Evolutionary conservation across 495 filamentous ascomycete genomes (phyloP).

Genomic region (Trichoderma parareesei): DNA sequence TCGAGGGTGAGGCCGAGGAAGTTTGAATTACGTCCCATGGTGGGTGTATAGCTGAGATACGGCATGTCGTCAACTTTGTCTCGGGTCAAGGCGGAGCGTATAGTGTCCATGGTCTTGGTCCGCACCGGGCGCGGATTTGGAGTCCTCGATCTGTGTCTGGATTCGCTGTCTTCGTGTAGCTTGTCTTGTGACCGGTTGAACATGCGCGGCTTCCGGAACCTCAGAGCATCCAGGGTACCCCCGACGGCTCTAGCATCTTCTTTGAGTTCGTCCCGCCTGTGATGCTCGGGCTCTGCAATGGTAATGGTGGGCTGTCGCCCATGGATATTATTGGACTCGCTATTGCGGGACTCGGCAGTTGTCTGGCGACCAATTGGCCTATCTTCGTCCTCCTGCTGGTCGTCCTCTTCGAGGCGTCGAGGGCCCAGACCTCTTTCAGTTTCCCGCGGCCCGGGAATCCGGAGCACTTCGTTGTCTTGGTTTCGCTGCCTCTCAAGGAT

Average conservation of each 20-base stretch:
- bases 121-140: background rate
- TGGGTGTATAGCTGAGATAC: conserved; percentile 83
- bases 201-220: conserved; percentile 26
- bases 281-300: conserved; percentile 51
- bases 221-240: conserved; percentile 26
- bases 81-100: conserved; percentile 23
- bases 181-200: conserved; percentile 16
- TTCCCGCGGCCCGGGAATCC: conserved; percentile 82
- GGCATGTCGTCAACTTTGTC: conserved; percentile 46
- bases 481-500: conserved; percentile 81
- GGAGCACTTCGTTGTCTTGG: conserved; percentile 61
- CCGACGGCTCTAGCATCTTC: conserved; percentile 29
- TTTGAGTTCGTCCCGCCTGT: conserved; percentile 26
- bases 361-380: conserved; percentile 15
- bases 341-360: conserved; percentile 17
- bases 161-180: conserved; percentile 17
- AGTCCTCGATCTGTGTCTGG: background rate
- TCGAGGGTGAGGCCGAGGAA: conserved; percentile 76
- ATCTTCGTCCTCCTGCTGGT: conserved; percentile 16
- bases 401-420: conserved; percentile 41
- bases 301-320: conserved; percentile 50
- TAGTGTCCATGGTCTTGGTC: conserved; percentile 1
- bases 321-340: conserved; percentile 25
- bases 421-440: conserved; percentile 73
- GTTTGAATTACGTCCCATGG: conserved; percentile 76